A percentile compares a stretch with the other conserved stretches of the same genome.
Evolutionary conservation across 2,329 filamentous ascomycete genomes (phyloP).

Genomic region (Penicillium paneum): DNA sequence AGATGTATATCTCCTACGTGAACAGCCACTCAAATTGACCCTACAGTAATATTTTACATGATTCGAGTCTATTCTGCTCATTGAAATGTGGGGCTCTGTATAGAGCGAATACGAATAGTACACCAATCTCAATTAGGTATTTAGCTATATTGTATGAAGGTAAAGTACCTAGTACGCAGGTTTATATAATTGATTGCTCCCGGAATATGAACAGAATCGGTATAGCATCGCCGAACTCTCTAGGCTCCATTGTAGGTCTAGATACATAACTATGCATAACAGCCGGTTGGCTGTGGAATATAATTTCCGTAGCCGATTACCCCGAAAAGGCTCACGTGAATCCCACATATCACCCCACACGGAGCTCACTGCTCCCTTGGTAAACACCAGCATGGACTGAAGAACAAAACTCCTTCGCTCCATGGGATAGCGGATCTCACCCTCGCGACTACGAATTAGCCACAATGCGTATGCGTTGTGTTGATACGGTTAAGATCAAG

Average conservation of each 20-base stretch:
- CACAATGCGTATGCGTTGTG: conserved; percentile 21
- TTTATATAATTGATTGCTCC: not conserved
- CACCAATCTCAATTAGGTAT: not conserved
- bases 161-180: not conserved
- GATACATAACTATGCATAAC: not conserved
- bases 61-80: not conserved
- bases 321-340: conserved; percentile 8
- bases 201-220: not conserved
- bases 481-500: conserved; percentile 14
- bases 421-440: not conserved
- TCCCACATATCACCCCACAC: conserved; percentile 2
- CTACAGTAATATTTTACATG: not conserved
- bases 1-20: too few species aligned
- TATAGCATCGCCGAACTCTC: not conserved
- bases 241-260: not conserved
- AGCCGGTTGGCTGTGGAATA: not conserved
- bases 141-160: not conserved
- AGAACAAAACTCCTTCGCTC: not conserved
- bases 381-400: not conserved
- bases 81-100: not conserved
- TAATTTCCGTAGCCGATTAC: not conserved
- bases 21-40: not conserved
- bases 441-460: not conserved
- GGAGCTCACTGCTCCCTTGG: not conserved
- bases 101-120: not conserved